Evolutionary conservation across 1,139 yeast genomes (phyloP), one percentile per base, ranked within the genome.

Genomic region (Citeromyces siamensis): DNA sequence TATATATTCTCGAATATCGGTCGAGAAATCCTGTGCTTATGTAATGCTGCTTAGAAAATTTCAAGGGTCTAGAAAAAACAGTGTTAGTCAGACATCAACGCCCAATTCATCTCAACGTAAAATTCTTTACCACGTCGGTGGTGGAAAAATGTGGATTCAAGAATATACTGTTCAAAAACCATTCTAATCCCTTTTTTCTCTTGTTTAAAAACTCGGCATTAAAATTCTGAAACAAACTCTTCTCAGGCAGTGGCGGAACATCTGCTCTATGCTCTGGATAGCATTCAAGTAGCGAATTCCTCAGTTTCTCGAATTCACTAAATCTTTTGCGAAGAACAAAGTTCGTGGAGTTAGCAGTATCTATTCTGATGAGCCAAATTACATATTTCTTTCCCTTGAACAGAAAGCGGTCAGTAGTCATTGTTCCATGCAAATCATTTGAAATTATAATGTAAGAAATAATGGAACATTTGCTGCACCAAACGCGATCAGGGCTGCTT

Each of bases 101-200:
- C 35, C 14, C 35, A n/a, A 5, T 13, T n/a, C 27, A n/a, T 6
- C 32, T 6, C 27, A 19, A 14, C 28, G 17, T 20, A 19, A 21
- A 16, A 10, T 10, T 8, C 13, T 16, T 20, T 17, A 17, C 16
- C 7, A 17, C 26, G n/a, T 28, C 20, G 19, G 69, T 56, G 37
- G 62, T 59, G 42, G 71, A 69, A 44, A 72, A 60, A 6, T 59
- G 58, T 0, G 93, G 90, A 47, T 82, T 78, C 47, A 84, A 59
- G 28, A 83, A 52, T 4, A 81, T 72, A 44, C 77, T 75, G 42
- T 74, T 71, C 48, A 80, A 51, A 54, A 84, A 83, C 68, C 77
- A 83, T 49, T 82, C 93, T 16, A 83, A 58, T 0, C 90, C 85
- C 38, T 68, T 65, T 9, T 86, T 56, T 33, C 95, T 57, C 21